These are phyloP conservation scores for Saxophila tyrrhenica DNA, from an alignment of 495 filamentous ascomycete species.

Conservation along the genomic window DNA sequence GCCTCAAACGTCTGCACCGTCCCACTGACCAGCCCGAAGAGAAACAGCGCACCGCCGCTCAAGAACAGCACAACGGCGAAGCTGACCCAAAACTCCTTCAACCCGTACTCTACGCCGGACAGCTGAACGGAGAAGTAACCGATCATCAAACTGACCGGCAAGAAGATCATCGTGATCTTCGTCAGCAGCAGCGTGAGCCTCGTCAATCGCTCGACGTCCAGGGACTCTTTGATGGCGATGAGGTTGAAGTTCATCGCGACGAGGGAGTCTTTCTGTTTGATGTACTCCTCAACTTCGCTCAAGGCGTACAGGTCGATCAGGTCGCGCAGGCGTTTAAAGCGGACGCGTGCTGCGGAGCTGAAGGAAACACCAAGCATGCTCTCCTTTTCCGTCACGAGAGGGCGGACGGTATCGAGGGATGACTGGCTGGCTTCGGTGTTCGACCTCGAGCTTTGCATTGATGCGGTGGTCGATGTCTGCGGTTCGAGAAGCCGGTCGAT, in stretches of 20 bases:
- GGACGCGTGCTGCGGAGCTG: constrained; percentile 51
- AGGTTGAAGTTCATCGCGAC: constrained; percentile 83
- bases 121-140: constrained; percentile 74
- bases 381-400: constrained; percentile 30
- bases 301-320: constrained; percentile 68
- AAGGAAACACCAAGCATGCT: constrained; percentile 46
- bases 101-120: constrained; percentile 46
- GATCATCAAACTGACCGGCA: constrained; percentile 74
- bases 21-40: constrained; percentile 43
- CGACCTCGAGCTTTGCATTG: constrained; percentile 31
- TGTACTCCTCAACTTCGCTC: constrained; percentile 67
- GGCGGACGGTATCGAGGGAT: constrained; percentile 15
- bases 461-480: constrained; percentile 28
- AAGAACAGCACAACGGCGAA: constrained; percentile 58
- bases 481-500: constrained; percentile 58
- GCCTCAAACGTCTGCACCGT: constrained; percentile 33
- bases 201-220: constrained; percentile 66
- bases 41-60: constrained; percentile 48
- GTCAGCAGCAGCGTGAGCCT: constrained; percentile 71
- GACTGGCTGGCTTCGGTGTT: constrained; percentile 8
- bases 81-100: constrained; percentile 57
- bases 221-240: constrained; percentile 72
- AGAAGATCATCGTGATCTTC: constrained; percentile 72
- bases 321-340: constrained; percentile 67
- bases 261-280: constrained; percentile 66